Percentiles rank a stretch among this genome's conserved stretches.
These are phyloP conservation scores for Vitis rupestris DNA, from an alignment of 164 flowering plant species.

Conservation along the genomic window DNA sequence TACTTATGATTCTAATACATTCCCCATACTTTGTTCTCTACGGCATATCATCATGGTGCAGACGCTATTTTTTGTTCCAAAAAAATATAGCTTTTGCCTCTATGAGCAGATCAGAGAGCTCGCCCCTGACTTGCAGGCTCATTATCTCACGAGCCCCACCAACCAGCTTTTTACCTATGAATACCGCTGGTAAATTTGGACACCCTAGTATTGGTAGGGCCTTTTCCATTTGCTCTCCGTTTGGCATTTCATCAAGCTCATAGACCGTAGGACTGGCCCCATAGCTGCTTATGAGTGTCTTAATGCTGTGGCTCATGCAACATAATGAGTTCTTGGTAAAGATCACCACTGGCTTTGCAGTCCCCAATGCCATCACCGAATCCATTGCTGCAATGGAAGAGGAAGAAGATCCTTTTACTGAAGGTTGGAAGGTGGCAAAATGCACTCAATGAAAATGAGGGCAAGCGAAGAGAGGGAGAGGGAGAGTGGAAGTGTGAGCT, in stretches of 20 bases:
- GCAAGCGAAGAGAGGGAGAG: too few relatives aligned
- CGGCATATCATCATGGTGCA: too few relatives aligned
- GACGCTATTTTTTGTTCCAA: conserved; percentile 5
- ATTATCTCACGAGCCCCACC: conserved; percentile 43
- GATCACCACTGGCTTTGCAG: conserved; percentile 12
- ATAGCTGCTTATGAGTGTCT: conserved; percentile 11
- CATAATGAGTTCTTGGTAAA: conserved; percentile 16
- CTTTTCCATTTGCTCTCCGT: conserved; percentile 27
- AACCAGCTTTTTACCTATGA: conserved; percentile 35
- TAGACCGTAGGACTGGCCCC: conserved; percentile 32
- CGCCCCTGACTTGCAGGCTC: conserved; percentile 31
- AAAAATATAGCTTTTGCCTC: conserved; percentile 36
- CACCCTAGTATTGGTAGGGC: conserved; percentile 27
- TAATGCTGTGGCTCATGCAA: conserved; percentile 15
- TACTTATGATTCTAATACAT: background rate
- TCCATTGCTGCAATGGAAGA: background rate
- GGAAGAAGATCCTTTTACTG: too few relatives aligned
- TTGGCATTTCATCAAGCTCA: conserved; percentile 28
- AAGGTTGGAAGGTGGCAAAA: too few relatives aligned
- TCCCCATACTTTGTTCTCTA: background rate
- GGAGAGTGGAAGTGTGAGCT: too few relatives aligned
- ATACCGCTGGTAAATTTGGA: conserved; percentile 36
- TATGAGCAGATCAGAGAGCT: conserved; percentile 27
- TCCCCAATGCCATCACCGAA: conserved; percentile 4
- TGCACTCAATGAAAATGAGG: too few relatives aligned